These are phyloP conservation scores for Phalaenopsis hybrid DNA, from an alignment of 116 monocot species.

Conservation along the genomic window DNA sequence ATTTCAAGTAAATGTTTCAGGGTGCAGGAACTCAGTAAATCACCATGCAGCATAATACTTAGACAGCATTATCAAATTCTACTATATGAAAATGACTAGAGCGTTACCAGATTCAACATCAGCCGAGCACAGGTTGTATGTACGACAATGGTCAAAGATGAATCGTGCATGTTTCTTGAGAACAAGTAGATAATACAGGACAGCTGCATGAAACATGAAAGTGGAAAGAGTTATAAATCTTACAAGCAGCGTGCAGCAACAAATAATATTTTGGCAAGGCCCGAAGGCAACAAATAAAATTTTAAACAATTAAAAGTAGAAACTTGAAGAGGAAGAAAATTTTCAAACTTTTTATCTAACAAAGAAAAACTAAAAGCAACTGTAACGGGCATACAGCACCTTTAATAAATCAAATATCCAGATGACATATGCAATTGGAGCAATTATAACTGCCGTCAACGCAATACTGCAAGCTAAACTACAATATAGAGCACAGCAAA, in stretches of 20 bases:
- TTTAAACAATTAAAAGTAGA: not conserved
- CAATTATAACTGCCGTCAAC: not conserved
- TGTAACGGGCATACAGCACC: not conserved
- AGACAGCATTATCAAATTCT: not conserved
- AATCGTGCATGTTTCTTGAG: conserved; percentile 98
- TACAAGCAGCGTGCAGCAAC: not conserved
- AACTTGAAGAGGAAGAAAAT: not conserved
- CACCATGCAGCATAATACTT: not conserved
- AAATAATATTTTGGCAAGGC: not conserved
- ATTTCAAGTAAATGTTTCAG: not conserved
- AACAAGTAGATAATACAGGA: conserved; percentile 94
- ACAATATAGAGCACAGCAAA: not conserved
- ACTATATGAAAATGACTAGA: not conserved
- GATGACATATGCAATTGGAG: not conserved
- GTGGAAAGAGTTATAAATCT: conserved; percentile 3
- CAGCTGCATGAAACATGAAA: conserved; percentile 42
- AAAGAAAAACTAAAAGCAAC: not conserved
- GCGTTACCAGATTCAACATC: conserved; percentile 85
- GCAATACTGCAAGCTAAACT: not conserved
- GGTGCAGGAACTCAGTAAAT: not conserved
- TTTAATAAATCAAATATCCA: not conserved
- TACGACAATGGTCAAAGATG: conserved; percentile 80
- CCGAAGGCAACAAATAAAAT: not conserved
- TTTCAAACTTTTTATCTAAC: not conserved
- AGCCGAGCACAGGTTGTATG: conserved; percentile 96